Conservation (phyloP, 2,329 filamentous ascomycete species). For the Periconia sp. region DNA sequence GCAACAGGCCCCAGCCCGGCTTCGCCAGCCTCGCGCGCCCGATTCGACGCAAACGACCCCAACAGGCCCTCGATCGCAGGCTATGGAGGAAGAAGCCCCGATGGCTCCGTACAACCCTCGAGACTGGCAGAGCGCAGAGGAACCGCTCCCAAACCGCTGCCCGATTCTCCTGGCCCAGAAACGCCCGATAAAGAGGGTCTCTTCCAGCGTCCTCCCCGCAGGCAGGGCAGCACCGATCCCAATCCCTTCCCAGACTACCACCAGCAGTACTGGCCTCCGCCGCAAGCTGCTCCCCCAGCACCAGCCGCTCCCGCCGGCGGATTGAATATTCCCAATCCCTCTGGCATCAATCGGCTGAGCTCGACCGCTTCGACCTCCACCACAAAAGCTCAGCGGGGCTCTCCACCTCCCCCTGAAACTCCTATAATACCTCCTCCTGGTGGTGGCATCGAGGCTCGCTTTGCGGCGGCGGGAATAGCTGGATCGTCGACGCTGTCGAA, state of each 20-base stretch:
- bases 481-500: slow-evolving; percentile 80
- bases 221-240: slow-evolving; percentile 26
- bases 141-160: slow-evolving; percentile 77
- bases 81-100: slow-evolving; percentile 41
- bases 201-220: slow-evolving; percentile 66
- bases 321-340: slow-evolving; percentile 55
- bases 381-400: slow-evolving; percentile 86
- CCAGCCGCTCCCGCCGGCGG: slow-evolving; percentile 33
- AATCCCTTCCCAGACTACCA: slow-evolving; percentile 57
- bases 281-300: slow-evolving; percentile 18
- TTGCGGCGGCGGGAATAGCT: slow-evolving; percentile 87
- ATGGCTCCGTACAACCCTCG: slow-evolving; percentile 51
- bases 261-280: slow-evolving; percentile 64
- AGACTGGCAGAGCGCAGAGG: slow-evolving; percentile 80
- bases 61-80: slow-evolving; percentile 51
- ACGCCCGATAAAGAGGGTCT: slow-evolving; percentile 76
- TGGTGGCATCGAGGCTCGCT: slow-evolving; percentile 86
- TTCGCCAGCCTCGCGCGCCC: slow-evolving; percentile 39
- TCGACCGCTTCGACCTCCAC: slow-evolving; percentile 94
- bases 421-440: slow-evolving; percentile 75
- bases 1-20: slow-evolving; percentile 30
- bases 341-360: slow-evolving; percentile 62
- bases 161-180: slow-evolving; percentile 78
- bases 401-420: slow-evolving; percentile 92
- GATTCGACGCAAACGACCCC: slow-evolving; percentile 52